phyloP scores from a whole-genome alignment of 306 rosid species.

The Vigna mungo region DNA sequence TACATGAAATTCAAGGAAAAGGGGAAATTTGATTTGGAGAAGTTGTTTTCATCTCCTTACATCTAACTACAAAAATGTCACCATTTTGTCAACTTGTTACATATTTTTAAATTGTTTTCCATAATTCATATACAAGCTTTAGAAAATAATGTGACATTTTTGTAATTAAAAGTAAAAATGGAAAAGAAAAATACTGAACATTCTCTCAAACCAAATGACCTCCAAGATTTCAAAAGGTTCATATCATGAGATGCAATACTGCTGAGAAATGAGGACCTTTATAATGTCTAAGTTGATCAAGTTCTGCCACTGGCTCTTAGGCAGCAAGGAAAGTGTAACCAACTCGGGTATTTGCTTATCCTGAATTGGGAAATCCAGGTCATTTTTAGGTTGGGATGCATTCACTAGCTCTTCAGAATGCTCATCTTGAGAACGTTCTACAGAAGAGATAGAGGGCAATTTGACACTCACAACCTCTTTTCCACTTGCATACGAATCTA shows the following conservation, averaged over 20 bases:
- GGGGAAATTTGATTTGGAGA: background rate
- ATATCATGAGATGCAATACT: constrained; percentile 46
- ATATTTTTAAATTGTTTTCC: background rate
- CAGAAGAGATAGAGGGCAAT: constrained; percentile 78
- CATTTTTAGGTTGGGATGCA: constrained; percentile 51
- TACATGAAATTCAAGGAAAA: constrained; percentile 17
- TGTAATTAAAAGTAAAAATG: background rate
- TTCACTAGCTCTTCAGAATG: constrained; percentile 48
- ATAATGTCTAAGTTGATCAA: constrained; percentile 87
- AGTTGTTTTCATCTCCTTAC: background rate
- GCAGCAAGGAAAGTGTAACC: constrained; percentile 85
- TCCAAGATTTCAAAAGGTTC: background rate
- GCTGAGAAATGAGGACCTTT: constrained; percentile 66
- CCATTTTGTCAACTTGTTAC: background rate
- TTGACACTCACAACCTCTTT: constrained; percentile 74
- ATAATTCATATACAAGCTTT: background rate
- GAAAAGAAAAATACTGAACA: background rate
- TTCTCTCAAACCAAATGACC: background rate
- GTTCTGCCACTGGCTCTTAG: constrained; percentile 98
- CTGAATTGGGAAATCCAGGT: constrained; percentile 43
- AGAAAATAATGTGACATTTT: background rate
- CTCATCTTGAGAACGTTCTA: constrained; percentile 57
- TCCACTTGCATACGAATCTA: constrained; percentile 85
- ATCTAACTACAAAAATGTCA: background rate
- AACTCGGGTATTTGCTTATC: constrained; percentile 84